Percentiles rank a stretch among this genome's conserved stretches.
Conservation (phyloP, 768 basidiomycete genomes). For the Suillus subluteus region DNA sequence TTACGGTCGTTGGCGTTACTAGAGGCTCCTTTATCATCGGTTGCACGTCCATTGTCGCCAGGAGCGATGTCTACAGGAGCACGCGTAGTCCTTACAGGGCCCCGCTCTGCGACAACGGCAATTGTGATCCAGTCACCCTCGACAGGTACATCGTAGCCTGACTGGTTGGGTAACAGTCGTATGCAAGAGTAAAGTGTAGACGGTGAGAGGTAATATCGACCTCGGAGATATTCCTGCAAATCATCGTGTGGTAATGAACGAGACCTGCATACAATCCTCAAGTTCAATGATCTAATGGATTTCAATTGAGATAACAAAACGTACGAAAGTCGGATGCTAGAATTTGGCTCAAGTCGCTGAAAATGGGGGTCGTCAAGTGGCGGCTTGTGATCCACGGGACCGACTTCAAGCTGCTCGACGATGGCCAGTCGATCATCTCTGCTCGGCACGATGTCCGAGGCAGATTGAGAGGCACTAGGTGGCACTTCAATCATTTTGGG, state of each 20-base stretch:
- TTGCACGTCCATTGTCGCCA: slow-evolving; percentile 46
- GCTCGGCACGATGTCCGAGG: slow-evolving; percentile 14
- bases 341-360: slow-evolving; percentile 85
- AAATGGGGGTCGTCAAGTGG: slow-evolving; percentile 78
- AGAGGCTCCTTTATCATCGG: slow-evolving; percentile 28
- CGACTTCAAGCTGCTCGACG: slow-evolving; percentile 75
- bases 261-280: slow-evolving; percentile 48
- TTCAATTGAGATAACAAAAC: slow-evolving; percentile 33
- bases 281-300: slow-evolving; percentile 2
- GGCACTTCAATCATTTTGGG: slow-evolving; percentile 16
- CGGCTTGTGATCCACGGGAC: slow-evolving; percentile 76
- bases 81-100: slow-evolving; percentile 72
- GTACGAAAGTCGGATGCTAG: slow-evolving; percentile 81
- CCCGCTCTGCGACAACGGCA: slow-evolving; percentile 91
- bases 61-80: slow-evolving; percentile 60
- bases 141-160: slow-evolving; percentile 90
- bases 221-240: slow-evolving; percentile 78
- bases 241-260: slow-evolving; percentile 75
- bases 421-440: slow-evolving; percentile 70
- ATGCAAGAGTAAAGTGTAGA: slow-evolving; percentile 88
- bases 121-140: slow-evolving; percentile 95
- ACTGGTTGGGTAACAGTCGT: slow-evolving; percentile 74
- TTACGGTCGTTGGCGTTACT: slow-evolving; percentile 9
- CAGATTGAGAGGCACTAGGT: slow-evolving; percentile 10
- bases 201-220: slow-evolving; percentile 86